Conservation (phyloP, 164 flowering plant genomes). For the Magnolia changhungtana region DNA sequence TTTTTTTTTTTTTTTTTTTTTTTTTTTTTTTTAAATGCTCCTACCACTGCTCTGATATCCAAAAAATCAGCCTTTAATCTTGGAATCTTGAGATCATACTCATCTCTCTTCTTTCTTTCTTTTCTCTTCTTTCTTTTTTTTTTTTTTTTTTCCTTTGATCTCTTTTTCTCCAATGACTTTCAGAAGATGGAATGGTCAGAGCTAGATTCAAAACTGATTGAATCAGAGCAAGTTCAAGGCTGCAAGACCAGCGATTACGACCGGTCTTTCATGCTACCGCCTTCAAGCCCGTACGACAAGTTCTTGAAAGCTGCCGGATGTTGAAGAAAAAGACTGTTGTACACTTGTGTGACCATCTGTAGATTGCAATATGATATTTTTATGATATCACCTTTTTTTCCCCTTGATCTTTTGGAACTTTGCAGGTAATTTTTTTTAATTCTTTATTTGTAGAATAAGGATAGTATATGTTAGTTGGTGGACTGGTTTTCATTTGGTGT, state of each 20-base stretch:
- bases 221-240: slow-evolving; percentile 21
- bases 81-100: background rate
- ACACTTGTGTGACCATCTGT: background rate
- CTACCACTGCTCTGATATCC: background rate
- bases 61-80: background rate
- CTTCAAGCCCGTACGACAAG: slow-evolving; percentile 91
- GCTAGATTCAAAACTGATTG: slow-evolving; percentile 21
- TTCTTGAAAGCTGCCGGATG: slow-evolving; percentile 95
- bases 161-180: background rate
- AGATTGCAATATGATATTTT: background rate
- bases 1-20: too few species aligned
- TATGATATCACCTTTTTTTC: background rate
- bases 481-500: background rate
- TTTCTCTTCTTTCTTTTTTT: background rate
- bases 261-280: slow-evolving; percentile 69
- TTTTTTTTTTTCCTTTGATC: background rate
- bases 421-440: slow-evolving; percentile 10
- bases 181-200: slow-evolving; percentile 21
- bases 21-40: too few species aligned
- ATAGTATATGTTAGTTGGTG: background rate
- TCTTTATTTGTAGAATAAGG: slow-evolving; percentile 15
- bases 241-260: slow-evolving; percentile 35
- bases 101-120: background rate
- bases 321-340: slow-evolving; percentile 16
- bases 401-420: background rate